Evolutionary conservation across 1,139 yeast species (phyloP), one percentile per base, ranked within the genome.

Genomic region (Eremothecium cymbalariae): DNA sequence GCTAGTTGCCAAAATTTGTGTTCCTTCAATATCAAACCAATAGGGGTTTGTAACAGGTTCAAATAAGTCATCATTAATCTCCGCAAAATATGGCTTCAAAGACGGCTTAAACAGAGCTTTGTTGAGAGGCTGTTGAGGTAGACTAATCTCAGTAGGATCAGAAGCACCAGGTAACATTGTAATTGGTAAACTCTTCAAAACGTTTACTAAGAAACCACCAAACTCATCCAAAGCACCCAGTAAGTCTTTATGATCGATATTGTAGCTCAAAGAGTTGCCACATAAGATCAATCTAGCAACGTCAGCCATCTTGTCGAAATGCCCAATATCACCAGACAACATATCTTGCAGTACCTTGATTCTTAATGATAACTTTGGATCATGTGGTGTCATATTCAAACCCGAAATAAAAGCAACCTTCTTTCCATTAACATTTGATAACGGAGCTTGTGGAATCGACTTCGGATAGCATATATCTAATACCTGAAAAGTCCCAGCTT

Each of bases 91-190:
- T 11, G 60, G 57, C 25, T 67, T 62, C 7, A 54, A 31, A 18
- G 75, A 65, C 13, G 60, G 55, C 5, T 65, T 64, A 50, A 90
- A 76, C 39, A 90, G 64, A 1, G 94, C 79, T 38, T 66, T 67
- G 53, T 90, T 95, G 11, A 90, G 57, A 3, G 94, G 83, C 54
- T 83, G 95, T 57, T 90, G 97, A 0, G 99, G 99, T 42, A 85
- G 59, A 37, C 93, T 74, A 12, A 72, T 64, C 45, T 82, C 94
- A 6, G 86, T 77, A 0, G 96, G 95, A 55, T 90, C 99, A 6
- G 66, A 60, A 4, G 63, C 68, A 4, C 98, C 98, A 0, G 98
- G 95, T 77, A 90, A 70, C 3, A 93, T 54, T 23, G 79, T 71
- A 4, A 88, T 74, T 0, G 93, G 80, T 13, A 85, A 59, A 4